Percentiles rank a stretch among this genome's conserved stretches.
phyloP scores from a whole-genome alignment of 2,329 filamentous ascomycete species.

The Claviceps sp. region DNA sequence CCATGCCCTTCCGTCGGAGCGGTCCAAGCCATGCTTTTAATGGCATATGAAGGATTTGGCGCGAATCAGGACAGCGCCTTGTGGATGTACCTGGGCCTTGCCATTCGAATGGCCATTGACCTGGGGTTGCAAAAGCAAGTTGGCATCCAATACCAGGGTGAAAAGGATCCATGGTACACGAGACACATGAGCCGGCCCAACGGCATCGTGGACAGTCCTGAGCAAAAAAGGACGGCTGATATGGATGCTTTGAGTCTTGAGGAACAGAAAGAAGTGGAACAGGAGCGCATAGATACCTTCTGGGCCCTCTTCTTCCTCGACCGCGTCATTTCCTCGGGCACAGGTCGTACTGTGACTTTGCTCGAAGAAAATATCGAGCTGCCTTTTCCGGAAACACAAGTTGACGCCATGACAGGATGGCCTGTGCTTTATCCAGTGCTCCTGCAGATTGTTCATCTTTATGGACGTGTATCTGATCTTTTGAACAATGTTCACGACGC shows the following conservation, averaged over 20 bases:
- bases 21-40: slow-evolving; percentile 68
- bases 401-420: slow-evolving; percentile 48
- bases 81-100: slow-evolving; percentile 87
- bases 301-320: slow-evolving; percentile 87
- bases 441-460: slow-evolving; percentile 73
- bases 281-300: slow-evolving; percentile 75
- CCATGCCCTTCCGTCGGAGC: slow-evolving; percentile 71
- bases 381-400: slow-evolving; percentile 42
- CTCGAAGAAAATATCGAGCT: slow-evolving; percentile 78
- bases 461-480: slow-evolving; percentile 71
- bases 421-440: slow-evolving; percentile 69
- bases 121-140: slow-evolving; percentile 71
- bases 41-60: slow-evolving; percentile 83
- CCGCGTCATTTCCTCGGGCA: slow-evolving; percentile 75
- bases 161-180: slow-evolving; percentile 35
- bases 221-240: slow-evolving; percentile 28
- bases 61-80: slow-evolving; percentile 78
- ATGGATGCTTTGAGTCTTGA: slow-evolving; percentile 27
- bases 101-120: slow-evolving; percentile 71
- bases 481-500: slow-evolving; percentile 67
- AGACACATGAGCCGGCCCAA: slow-evolving; percentile 28
- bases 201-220: slow-evolving; percentile 20
- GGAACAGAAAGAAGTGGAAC: slow-evolving; percentile 55
- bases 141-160: slow-evolving; percentile 51
- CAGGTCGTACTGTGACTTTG: slow-evolving; percentile 70